Evolutionary conservation across 164 flowering plant species (phyloP).

Genomic region (Santalum album): DNA sequence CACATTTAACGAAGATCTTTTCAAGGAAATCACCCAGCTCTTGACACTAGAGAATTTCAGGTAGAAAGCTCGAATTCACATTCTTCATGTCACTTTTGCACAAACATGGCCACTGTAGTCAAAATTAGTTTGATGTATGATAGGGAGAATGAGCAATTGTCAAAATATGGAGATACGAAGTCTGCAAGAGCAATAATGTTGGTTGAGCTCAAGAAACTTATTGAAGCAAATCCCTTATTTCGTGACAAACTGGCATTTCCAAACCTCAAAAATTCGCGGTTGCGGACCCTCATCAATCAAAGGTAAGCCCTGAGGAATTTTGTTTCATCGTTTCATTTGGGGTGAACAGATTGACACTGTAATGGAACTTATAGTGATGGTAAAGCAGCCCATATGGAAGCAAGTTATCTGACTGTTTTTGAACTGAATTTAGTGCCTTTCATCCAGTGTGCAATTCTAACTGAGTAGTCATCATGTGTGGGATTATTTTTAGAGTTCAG

Average conservation of each 20-base stretch:
- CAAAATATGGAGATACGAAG: constrained; percentile 81
- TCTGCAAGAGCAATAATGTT: constrained; percentile 77
- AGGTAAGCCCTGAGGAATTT: constrained; percentile 35
- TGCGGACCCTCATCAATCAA: constrained; percentile 73
- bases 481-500: too few relatives aligned
- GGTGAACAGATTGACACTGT: too few relatives aligned
- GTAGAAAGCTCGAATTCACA: constrained; percentile 17
- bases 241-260: constrained; percentile 83
- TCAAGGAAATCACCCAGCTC: constrained; percentile 80
- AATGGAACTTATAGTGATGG: too few relatives aligned
- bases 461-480: too few relatives aligned
- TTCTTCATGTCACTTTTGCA: neutral
- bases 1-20: constrained; percentile 72
- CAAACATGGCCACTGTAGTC: neutral
- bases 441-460: too few relatives aligned
- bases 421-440: too few relatives aligned
- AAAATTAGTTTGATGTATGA: neutral
- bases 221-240: constrained; percentile 81
- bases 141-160: constrained; percentile 81
- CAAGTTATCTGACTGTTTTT: too few relatives aligned
- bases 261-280: constrained; percentile 56
- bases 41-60: constrained; percentile 78
- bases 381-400: too few relatives aligned
- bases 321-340: neutral
- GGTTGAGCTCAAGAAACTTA: constrained; percentile 73